phyloP scores from a whole-genome alignment of 2,329 filamentous ascomycete species.

The Thielaviopsis populi region DNA sequence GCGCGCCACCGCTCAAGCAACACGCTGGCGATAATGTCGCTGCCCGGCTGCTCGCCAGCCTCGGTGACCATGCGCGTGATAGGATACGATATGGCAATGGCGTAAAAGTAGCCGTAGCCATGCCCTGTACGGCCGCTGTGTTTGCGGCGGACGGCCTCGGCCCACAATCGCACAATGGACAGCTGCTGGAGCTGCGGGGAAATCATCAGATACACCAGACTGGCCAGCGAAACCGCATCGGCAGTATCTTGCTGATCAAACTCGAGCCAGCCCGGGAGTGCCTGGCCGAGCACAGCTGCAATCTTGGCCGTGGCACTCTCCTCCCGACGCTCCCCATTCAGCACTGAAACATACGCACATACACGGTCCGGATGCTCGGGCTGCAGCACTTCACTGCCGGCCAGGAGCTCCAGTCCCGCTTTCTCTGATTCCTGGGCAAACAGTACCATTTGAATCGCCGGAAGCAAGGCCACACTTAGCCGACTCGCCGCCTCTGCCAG shows the following conservation, averaged over 20 bases:
- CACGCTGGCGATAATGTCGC: constrained; percentile 28
- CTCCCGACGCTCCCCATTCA: constrained; percentile 16
- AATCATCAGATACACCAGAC: constrained; percentile 35
- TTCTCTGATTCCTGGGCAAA: not conserved
- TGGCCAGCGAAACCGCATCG: constrained; percentile 35
- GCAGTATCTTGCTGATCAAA: constrained; percentile 37
- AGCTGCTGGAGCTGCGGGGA: constrained; percentile 25
- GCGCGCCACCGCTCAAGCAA: constrained; percentile 38
- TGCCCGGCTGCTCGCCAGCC: constrained; percentile 5
- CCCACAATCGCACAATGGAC: constrained; percentile 33
- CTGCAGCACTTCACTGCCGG: constrained; percentile 7
- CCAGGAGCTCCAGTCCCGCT: not conserved
- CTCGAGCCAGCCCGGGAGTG: constrained; percentile 27
- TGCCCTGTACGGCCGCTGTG: constrained; percentile 25
- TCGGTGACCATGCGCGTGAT: constrained; percentile 21
- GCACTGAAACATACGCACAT: constrained; percentile 16
- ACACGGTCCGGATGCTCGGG: constrained; percentile 6
- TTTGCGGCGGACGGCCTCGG: constrained; percentile 27
- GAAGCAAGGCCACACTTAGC: constrained; percentile 40
- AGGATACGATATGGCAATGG: constrained; percentile 36
- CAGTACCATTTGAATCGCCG: constrained; percentile 22
- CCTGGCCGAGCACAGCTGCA: not conserved
- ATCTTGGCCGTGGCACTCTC: not conserved
- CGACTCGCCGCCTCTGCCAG: constrained; percentile 45
- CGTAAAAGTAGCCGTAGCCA: constrained; percentile 38